Evolutionary conservation across 257 asterid species (phyloP).

Genomic region (Nicotiana obtusifolia): DNA sequence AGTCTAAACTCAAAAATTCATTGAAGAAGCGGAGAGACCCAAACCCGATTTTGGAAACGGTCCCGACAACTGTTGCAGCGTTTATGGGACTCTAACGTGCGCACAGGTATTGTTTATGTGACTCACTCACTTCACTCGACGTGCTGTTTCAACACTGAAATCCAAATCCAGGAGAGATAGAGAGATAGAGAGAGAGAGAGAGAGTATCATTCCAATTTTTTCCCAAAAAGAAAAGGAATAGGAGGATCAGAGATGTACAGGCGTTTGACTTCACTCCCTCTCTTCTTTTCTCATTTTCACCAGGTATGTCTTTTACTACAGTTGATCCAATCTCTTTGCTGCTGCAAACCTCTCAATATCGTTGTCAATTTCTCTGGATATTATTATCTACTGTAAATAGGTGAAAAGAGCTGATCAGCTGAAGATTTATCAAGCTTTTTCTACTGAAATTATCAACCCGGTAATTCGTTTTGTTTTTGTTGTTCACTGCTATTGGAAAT

Average conservation of each 20-base stretch:
- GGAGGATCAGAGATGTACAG: constrained; percentile 41
- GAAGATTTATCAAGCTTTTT: constrained; percentile 33
- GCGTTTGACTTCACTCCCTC: constrained; percentile 51
- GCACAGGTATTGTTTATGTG: not conserved
- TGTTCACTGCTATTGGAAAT: not conserved
- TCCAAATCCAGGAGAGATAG: not conserved
- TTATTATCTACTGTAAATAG: not conserved
- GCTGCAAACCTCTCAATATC: not conserved
- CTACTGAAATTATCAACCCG: constrained; percentile 46
- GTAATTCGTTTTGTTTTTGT: not conserved
- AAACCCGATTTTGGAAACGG: not conserved
- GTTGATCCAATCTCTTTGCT: not conserved
- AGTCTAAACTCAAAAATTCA: not conserved
- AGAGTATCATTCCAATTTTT: not conserved
- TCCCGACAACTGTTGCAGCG: not conserved
- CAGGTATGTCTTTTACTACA: constrained; percentile 30
- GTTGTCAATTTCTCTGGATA: not conserved
- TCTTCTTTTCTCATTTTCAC: constrained; percentile 36
- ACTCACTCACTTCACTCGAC: not conserved
- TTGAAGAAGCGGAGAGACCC: not conserved
- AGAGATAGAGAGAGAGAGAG: no score
- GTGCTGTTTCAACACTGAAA: not conserved
- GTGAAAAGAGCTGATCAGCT: constrained; percentile 42
- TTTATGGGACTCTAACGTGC: not conserved
- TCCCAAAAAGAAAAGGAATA: not conserved